phyloP scores from a whole-genome alignment of 768 basidiomycete species.

The Filobasidium floriforme region DNA sequence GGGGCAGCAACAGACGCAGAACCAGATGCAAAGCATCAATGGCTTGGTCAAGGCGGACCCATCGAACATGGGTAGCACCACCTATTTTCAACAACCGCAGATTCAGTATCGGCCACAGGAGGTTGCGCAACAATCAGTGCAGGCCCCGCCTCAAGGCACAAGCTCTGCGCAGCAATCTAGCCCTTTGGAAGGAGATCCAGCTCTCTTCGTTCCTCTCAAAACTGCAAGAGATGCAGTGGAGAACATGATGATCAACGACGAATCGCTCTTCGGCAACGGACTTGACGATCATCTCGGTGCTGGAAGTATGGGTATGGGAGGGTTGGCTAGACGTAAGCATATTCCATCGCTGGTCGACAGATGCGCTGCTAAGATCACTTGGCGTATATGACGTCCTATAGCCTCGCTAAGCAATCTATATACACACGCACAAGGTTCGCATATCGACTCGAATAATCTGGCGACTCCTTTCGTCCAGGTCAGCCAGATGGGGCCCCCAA shows the following conservation, averaged over 20 bases:
- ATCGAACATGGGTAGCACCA: background rate
- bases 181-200: background rate
- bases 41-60: constrained; percentile 1
- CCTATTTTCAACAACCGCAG: background rate
- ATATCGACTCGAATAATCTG: background rate
- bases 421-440: background rate
- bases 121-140: background rate
- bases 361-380: background rate
- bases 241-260: constrained; percentile 11
- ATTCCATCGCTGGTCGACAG: background rate
- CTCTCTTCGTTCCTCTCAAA: background rate
- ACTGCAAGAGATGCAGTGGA: constrained; percentile 1
- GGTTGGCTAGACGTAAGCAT: background rate
- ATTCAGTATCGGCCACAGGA: background rate
- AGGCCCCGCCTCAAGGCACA: background rate
- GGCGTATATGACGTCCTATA: background rate
- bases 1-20: background rate
- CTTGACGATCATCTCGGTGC: constrained; percentile 1
- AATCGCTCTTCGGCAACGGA: constrained; percentile 2
- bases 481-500: background rate
- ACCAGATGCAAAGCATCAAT: constrained; percentile 7
- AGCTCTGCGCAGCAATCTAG: background rate
- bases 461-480: background rate
- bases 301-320: background rate
- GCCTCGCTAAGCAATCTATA: background rate